These are phyloP conservation scores for Hymenotorrendiella dingleyae DNA, from an alignment of 2,329 filamentous ascomycete species.

Conservation along the genomic window DNA sequence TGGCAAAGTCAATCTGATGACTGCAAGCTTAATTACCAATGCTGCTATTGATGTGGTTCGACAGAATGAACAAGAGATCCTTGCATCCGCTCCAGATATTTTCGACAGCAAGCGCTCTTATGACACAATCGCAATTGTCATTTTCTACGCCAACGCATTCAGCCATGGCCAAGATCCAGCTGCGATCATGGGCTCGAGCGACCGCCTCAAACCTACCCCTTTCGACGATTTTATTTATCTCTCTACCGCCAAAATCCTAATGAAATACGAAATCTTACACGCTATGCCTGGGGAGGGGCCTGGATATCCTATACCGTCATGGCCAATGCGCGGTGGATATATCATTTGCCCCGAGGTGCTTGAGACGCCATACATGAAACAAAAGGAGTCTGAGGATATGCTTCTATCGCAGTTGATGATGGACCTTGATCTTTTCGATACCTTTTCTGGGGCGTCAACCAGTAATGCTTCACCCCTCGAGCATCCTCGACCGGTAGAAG, in stretches of 20 bases:
- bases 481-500: neutral
- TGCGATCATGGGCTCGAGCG: neutral
- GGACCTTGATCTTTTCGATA: neutral
- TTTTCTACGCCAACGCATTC: neutral
- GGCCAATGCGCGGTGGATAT: neutral
- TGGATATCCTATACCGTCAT: neutral
- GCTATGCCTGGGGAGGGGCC: neutral
- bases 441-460: neutral
- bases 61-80: constrained; percentile 2
- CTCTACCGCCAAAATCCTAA: neutral
- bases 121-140: neutral
- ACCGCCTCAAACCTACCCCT: neutral
- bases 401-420: constrained; percentile 2
- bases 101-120: neutral
- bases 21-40: constrained; percentile 26
- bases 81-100: neutral
- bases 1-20: constrained; percentile 4
- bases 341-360: neutral
- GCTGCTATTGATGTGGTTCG: constrained; percentile 3
- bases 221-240: constrained; percentile 2
- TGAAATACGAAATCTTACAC: neutral
- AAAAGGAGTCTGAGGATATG: neutral
- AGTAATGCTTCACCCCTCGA: neutral
- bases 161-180: neutral
- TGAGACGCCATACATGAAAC: neutral